Conservation (phyloP, 2,329 filamentous ascomycete genomes). For the Aspergillus arachidicola region DNA sequence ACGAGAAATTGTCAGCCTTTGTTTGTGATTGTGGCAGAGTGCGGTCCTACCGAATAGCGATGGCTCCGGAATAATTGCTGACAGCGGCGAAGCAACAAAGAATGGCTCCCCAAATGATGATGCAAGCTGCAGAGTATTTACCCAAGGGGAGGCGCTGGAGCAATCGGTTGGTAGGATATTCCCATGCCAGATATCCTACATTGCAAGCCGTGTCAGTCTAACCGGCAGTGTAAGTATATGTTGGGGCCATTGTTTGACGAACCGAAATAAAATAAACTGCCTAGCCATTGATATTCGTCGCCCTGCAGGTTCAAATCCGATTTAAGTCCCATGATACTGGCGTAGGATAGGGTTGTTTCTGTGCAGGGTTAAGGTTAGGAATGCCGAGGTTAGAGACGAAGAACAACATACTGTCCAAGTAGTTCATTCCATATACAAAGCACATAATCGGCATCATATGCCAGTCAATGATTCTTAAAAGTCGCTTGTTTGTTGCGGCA, state of each 20-base stretch:
- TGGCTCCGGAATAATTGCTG: constrained; percentile 61
- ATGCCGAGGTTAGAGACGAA: neutral
- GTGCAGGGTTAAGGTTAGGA: neutral
- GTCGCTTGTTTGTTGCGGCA: constrained; percentile 59
- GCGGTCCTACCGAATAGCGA: constrained; percentile 57
- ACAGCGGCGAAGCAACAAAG: constrained; percentile 66
- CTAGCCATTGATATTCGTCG: constrained; percentile 56
- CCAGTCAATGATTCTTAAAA: constrained; percentile 65
- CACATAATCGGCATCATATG: constrained; percentile 64
- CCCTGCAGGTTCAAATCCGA: constrained; percentile 47
- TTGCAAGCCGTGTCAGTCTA: constrained; percentile 3
- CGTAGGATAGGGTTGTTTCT: constrained; percentile 56
- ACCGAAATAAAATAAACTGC: constrained; percentile 56
- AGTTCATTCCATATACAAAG: constrained; percentile 61
- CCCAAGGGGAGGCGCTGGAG: constrained; percentile 66
- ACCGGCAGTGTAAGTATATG: neutral
- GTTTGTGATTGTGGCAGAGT: neutral
- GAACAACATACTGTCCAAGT: constrained; percentile 49
- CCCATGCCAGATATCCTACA: constrained; percentile 57
- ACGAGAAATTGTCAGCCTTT: neutral
- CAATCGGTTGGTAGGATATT: constrained; percentile 67
- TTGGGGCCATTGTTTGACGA: constrained; percentile 15
- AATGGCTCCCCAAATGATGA: constrained; percentile 65
- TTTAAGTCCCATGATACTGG: constrained; percentile 57
- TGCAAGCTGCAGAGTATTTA: constrained; percentile 67